phyloP scores from a whole-genome alignment of 1,284 basidiomycete genomes.

The Trichosporon inkin region DNA sequence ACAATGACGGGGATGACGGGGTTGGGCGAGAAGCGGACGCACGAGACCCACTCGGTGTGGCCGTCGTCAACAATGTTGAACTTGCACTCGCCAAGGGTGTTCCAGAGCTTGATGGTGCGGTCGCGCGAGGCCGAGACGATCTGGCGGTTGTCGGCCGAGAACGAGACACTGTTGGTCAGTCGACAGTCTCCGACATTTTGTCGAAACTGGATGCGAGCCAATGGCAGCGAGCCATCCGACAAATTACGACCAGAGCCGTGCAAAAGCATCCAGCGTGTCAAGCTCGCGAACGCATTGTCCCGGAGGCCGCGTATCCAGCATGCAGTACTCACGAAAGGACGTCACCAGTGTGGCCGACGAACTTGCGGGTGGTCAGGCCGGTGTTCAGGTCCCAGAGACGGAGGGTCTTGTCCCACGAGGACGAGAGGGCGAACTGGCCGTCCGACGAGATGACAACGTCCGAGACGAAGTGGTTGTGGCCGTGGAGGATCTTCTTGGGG shows the following conservation, averaged over 20 bases:
- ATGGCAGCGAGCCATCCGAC: not conserved
- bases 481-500: slow-evolving; percentile 95
- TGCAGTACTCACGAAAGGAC: slow-evolving; percentile 66
- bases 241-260: not conserved
- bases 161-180: slow-evolving; percentile 62
- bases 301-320: not conserved
- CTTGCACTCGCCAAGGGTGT: slow-evolving; percentile 99
- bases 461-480: slow-evolving; percentile 99
- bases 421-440: slow-evolving; percentile 98
- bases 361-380: slow-evolving; percentile 87
- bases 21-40: slow-evolving; percentile 99
- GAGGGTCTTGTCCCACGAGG: slow-evolving; percentile 99
- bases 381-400: slow-evolving; percentile 99
- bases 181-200: not conserved
- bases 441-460: slow-evolving; percentile 98
- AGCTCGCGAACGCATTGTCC: not conserved
- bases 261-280: not conserved
- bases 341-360: slow-evolving; percentile 97
- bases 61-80: slow-evolving; percentile 99
- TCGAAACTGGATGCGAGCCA: slow-evolving; percentile 9
- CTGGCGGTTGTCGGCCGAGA: slow-evolving; percentile 96
- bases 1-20: slow-evolving; percentile 97
- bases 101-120: slow-evolving; percentile 99
- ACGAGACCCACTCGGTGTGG: slow-evolving; percentile 97
- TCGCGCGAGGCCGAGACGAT: slow-evolving; percentile 98